phyloP scores from a whole-genome alignment of 2,329 filamentous ascomycete species.

The Penicillium brevicompactum region DNA sequence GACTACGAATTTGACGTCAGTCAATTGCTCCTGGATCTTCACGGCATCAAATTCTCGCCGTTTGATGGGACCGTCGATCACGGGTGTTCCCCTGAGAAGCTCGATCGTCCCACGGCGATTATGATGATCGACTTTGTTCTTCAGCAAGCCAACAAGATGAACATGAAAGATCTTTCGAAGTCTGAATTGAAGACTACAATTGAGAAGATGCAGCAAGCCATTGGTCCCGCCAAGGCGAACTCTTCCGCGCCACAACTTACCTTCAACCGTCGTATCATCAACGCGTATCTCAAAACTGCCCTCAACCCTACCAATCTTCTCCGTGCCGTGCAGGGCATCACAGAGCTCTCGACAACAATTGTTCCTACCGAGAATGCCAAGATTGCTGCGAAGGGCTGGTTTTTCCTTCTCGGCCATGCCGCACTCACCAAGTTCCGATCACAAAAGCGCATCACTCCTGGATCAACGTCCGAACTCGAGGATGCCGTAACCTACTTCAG shows the following conservation, averaged over 20 bases:
- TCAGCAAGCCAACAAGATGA: conserved; percentile 76
- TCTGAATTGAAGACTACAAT: conserved; percentile 88
- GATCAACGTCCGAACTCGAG: conserved; percentile 80
- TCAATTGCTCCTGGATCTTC: conserved; percentile 80
- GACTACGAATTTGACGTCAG: conserved; percentile 85
- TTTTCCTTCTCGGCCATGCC: conserved; percentile 86
- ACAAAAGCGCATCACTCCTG: conserved; percentile 75
- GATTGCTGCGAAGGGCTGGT: conserved; percentile 84
- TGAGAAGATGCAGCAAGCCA: conserved; percentile 86
- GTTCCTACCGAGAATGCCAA: conserved; percentile 69
- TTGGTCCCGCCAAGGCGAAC: conserved; percentile 74
- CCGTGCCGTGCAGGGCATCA: conserved; percentile 75
- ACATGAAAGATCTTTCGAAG: conserved; percentile 88
- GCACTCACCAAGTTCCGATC: conserved; percentile 82
- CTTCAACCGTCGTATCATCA: conserved; percentile 85
- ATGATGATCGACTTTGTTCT: conserved; percentile 83
- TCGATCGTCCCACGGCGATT: conserved; percentile 79
- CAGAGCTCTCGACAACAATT: conserved; percentile 71
- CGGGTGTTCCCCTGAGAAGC: conserved; percentile 71
- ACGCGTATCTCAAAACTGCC: conserved; percentile 76
- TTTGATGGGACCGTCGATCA: conserved; percentile 75
- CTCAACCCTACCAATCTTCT: conserved; percentile 81
- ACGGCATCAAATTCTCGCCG: conserved; percentile 75
- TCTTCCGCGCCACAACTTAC: conserved; percentile 76
- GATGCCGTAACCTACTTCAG: conserved; percentile 78